Conservation (phyloP, 345 rosid genomes). For the Excoecaria cochinchinensis region DNA sequence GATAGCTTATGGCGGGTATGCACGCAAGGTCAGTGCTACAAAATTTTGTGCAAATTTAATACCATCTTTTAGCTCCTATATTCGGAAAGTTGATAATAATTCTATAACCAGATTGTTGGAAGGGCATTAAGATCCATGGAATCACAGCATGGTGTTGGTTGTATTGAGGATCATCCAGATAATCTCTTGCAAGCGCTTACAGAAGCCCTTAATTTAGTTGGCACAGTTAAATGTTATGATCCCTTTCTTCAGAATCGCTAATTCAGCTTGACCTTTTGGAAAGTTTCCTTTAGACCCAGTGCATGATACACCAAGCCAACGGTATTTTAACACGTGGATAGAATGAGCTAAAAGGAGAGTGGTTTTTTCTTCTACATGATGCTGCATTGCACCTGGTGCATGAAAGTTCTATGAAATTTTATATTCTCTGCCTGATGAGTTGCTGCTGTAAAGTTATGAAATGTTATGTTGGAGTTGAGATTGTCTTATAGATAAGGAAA, state of each 20-base stretch:
- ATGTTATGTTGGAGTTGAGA: too few relatives aligned
- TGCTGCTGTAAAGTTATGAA: background rate
- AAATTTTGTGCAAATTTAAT: background rate
- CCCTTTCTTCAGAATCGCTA: background rate
- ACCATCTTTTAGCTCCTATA: background rate
- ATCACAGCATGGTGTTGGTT: constrained; percentile 30
- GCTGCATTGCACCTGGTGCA: too few relatives aligned
- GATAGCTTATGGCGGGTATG: constrained; percentile 60
- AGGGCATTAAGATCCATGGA: constrained; percentile 49
- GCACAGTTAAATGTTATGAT: constrained; percentile 47
- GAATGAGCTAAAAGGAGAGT: too few relatives aligned
- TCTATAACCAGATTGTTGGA: constrained; percentile 50
- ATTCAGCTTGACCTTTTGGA: background rate
- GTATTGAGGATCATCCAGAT: constrained; percentile 49
- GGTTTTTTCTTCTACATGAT: too few relatives aligned
- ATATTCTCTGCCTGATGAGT: background rate
- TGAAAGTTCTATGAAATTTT: background rate
- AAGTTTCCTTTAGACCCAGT: too few relatives aligned
- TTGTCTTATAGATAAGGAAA: too few relatives aligned
- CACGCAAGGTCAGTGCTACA: constrained; percentile 43
- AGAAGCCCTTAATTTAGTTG: constrained; percentile 49
- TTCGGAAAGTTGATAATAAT: background rate
- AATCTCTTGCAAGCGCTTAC: constrained; percentile 43
- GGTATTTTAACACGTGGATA: too few relatives aligned
- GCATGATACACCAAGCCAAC: too few relatives aligned